Evolutionary conservation across 1,284 basidiomycete species (phyloP).

Genomic region (Kwoniella shivajii): DNA sequence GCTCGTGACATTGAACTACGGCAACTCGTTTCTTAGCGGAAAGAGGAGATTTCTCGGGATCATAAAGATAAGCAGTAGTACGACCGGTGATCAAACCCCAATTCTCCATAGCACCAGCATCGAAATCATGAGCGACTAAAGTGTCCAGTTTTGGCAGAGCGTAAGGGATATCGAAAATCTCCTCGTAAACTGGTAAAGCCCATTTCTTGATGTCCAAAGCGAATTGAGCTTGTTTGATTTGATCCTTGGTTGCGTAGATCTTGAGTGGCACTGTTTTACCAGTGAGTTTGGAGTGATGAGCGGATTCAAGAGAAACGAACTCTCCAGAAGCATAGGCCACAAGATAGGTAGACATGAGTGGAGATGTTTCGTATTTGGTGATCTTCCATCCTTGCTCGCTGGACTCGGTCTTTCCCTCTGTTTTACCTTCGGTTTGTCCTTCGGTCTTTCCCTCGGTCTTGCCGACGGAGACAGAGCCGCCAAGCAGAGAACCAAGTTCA

Average conservation of each 20-base stretch:
- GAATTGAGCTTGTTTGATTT: constrained; percentile 68
- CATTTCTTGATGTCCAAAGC: constrained; percentile 86
- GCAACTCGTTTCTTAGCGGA: constrained; percentile 78
- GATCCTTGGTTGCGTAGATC: constrained; percentile 86
- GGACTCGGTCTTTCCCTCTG: constrained; percentile 51
- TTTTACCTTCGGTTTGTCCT: constrained; percentile 53
- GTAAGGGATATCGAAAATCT: constrained; percentile 86
- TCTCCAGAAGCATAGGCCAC: constrained; percentile 88
- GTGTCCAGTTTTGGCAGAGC: constrained; percentile 93
- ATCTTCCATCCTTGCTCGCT: constrained; percentile 66
- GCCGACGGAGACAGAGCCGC: constrained; percentile 20
- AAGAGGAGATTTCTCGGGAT: constrained; percentile 74
- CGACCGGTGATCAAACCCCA: constrained; percentile 93
- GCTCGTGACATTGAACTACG: constrained; percentile 62
- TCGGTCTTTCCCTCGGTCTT: constrained; percentile 45
- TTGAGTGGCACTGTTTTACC: constrained; percentile 79
- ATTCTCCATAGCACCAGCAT: constrained; percentile 94
- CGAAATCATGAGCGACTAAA: constrained; percentile 78
- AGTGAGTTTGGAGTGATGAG: constrained; percentile 78
- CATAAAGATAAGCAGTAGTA: constrained; percentile 78
- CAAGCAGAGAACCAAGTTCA: constrained; percentile 52
- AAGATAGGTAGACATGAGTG: constrained; percentile 86
- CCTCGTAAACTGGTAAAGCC: constrained; percentile 89
- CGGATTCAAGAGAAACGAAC: constrained; percentile 73
- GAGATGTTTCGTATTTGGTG: constrained; percentile 74